Percentiles rank a stretch among this genome's conserved stretches.
phyloP scores from a whole-genome alignment of 2,329 filamentous ascomycete genomes.

The Paecilomyces niveus region DNA sequence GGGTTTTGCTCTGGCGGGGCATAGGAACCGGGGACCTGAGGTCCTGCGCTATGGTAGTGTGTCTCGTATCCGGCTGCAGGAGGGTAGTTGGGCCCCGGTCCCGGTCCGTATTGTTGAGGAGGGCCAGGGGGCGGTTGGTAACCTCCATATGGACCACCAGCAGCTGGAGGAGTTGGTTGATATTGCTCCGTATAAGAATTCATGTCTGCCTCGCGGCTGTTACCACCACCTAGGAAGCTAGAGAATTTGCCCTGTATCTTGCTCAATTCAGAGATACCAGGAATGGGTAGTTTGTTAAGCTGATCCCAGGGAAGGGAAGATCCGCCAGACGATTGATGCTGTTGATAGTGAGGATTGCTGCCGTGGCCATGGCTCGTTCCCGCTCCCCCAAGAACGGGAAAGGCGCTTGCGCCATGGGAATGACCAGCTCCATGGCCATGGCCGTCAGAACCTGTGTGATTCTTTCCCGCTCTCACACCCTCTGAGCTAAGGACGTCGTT shows the following conservation, averaged over 20 bases:
- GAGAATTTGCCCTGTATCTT: slow-evolving; percentile 12
- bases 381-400: slow-evolving; percentile 18
- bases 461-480: slow-evolving; percentile 74
- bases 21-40: neutral
- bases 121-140: neutral
- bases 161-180: neutral
- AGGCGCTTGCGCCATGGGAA: slow-evolving; percentile 23
- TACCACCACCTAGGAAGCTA: neutral
- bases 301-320: slow-evolving; percentile 23
- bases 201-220: neutral
- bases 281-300: slow-evolving; percentile 27
- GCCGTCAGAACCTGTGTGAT: slow-evolving; percentile 50
- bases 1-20: neutral
- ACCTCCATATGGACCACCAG: neutral
- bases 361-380: slow-evolving; percentile 10
- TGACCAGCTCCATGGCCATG: slow-evolving; percentile 17
- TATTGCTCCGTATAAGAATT: neutral
- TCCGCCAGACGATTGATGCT: slow-evolving; percentile 11
- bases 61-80: neutral
- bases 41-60: neutral
- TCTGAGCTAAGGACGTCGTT: slow-evolving; percentile 73
- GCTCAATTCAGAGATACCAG: slow-evolving; percentile 30
- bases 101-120: neutral
- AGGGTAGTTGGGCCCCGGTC: neutral
- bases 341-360: slow-evolving; percentile 8